These are phyloP conservation scores for Hypholoma sublateritium DNA, from an alignment of 768 basidiomycete species.

Conservation along the genomic window DNA sequence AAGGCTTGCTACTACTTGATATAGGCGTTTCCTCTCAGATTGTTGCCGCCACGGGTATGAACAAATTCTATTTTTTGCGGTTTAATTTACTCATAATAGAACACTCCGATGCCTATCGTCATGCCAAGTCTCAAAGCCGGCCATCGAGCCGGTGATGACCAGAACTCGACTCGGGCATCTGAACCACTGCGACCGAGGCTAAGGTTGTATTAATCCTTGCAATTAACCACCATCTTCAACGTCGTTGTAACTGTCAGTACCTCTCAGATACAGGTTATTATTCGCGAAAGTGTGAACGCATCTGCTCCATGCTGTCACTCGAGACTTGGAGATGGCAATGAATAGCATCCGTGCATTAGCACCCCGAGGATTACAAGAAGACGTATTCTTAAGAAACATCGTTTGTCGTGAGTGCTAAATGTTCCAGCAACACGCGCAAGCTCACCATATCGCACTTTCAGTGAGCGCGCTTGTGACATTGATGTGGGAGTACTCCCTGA, in stretches of 20 bases:
- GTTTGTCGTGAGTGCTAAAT: not conserved
- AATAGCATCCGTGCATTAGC: not conserved
- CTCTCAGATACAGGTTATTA: no score
- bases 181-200: no score
- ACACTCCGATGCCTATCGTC: not conserved
- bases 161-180: no score
- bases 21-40: no score
- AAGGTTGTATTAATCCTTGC: no score
- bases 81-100: not conserved
- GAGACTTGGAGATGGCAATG: not conserved
- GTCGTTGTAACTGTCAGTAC: no score
- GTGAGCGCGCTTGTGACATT: conserved; percentile 14
- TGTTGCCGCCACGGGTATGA: no score
- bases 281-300: no score
- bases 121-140: no score
- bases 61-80: not conserved
- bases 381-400: not conserved
- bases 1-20: no score
- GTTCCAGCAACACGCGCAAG: not conserved
- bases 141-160: no score
- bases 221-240: no score
- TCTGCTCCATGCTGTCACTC: not conserved
- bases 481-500: conserved; percentile 13
- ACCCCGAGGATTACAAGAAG: conserved; percentile 2
- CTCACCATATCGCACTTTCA: not conserved